Base-by-base conservation (phyloP, 805 yeast genomes). In the Pichia phayaonensis region DNA sequence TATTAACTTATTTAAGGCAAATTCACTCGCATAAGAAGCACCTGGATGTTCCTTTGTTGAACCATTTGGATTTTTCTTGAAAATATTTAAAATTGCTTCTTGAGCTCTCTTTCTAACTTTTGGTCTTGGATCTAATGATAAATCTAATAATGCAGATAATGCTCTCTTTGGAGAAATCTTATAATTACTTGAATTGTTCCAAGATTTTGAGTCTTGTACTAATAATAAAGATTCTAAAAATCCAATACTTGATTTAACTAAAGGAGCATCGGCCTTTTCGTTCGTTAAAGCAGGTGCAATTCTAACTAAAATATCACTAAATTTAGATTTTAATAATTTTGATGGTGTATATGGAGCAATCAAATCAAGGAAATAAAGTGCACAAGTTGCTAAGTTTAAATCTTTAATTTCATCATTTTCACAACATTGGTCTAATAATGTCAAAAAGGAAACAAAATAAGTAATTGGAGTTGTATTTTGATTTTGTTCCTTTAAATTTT, bases 41-140 rank as follows among this genome's bases (percentile, higher is more conserved):
- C 88, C 95, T 40, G 87, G 84, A 63, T 92, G 97, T 40, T 80
- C 84, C 6, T 83, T 75, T 15, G 83, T 74, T 10, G 95, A 92
- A 12, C 90, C 86, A 0, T 96, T 95, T 3, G 86, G 84, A 54
- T 76, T 76, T 15, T 46, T 44, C 2, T 69, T 56, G 53, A 94
- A 70, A 29, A 94, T 71, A 3, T 72, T 75, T 45, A 75, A 69
- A n/a, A 94, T 75, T 2, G 97, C 86, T 51, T 94, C 99, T 60
- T 83, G 85, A 1, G 98, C 96, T 72, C 97, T 84, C 77, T 86
- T 88, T 66, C 99, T 81, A 13, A 94, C 95, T 61, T 94, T 94
- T 38, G 99, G 99, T 63, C 98, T 80, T 44, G 86, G 84, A 67
- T 94, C 97, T 42, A 87, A 69, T 0, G 92, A 80, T 54, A 89